Percentiles rank a stretch among this genome's conserved stretches.
phyloP scores from a whole-genome alignment of 306 rosid species.

The Casuarina cunninghamiana region DNA sequence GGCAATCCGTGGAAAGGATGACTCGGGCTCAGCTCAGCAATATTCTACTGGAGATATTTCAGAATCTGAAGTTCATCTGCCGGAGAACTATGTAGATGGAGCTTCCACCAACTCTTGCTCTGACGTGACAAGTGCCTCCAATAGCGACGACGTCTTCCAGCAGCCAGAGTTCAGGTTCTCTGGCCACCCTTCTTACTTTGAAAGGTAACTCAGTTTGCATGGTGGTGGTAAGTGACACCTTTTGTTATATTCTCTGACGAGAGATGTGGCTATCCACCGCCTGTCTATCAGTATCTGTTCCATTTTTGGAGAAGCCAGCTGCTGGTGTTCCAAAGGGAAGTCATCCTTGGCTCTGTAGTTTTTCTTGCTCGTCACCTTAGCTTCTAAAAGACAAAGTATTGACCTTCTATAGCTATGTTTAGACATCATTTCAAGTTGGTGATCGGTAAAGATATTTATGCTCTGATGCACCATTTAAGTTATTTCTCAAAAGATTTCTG shows the following conservation, averaged over 20 bases:
- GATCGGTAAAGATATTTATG: background rate
- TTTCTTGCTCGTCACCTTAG: conserved; percentile 17
- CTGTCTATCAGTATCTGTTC: conserved; percentile 29
- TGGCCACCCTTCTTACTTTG: conserved; percentile 47
- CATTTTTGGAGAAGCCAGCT: conserved; percentile 5
- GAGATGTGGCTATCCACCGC: conserved; percentile 19
- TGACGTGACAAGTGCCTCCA: conserved; percentile 31
- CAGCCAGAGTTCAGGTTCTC: conserved; percentile 47
- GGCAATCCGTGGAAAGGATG: conserved; percentile 26
- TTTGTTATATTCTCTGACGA: conserved; percentile 39
- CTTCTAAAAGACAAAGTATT: conserved; percentile 12
- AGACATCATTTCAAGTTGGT: conserved; percentile 23
- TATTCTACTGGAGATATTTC: conserved; percentile 28
- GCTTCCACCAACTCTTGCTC: conserved; percentile 38
- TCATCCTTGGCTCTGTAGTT: conserved; percentile 71
- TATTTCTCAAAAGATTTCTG: background rate
- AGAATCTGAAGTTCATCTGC: conserved; percentile 33
- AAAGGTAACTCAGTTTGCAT: conserved; percentile 21
- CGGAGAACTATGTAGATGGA: conserved; percentile 38
- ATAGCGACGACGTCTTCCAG: conserved; percentile 29
- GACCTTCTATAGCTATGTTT: conserved; percentile 11
- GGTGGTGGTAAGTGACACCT: conserved; percentile 40
- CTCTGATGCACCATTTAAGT: background rate
- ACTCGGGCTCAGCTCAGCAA: conserved; percentile 25
- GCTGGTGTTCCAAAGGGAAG: conserved; percentile 40